phyloP scores from a whole-genome alignment of 495 filamentous ascomycete genomes.

The Cercophora newfieldiana region DNA sequence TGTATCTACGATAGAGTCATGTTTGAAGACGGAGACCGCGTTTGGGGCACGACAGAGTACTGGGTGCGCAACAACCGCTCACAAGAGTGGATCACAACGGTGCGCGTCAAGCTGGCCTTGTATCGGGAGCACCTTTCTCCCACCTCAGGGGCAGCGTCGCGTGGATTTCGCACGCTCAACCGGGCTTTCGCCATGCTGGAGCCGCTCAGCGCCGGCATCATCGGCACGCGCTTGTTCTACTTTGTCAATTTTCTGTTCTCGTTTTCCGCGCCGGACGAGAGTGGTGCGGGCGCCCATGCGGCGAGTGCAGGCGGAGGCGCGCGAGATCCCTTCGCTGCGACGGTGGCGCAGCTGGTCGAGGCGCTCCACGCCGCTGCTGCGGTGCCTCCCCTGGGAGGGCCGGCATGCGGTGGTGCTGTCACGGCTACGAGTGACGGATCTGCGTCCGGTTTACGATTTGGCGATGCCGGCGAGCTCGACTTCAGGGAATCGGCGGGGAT shows the following conservation, averaged over 20 bases:
- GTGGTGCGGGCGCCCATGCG: too few species aligned
- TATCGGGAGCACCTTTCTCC: constrained; percentile 7
- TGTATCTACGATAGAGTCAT: constrained; percentile 21
- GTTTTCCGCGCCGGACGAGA: background rate
- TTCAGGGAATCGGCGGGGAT: constrained; percentile 16
- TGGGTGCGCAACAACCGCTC: constrained; percentile 21
- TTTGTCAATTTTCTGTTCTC: constrained; percentile 22
- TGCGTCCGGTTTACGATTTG: background rate
- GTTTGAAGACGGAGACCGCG: constrained; percentile 27
- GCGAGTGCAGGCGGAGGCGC: background rate
- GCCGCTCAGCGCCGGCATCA: constrained; percentile 18
- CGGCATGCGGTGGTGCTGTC: background rate
- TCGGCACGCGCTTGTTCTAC: constrained; percentile 23
- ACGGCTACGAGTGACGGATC: background rate
- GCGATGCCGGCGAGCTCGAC: background rate
- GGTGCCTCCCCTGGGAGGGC: background rate
- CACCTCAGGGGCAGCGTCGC: background rate
- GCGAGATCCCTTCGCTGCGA: constrained; percentile 16
- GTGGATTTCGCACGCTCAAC: constrained; percentile 19
- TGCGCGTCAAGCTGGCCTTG: constrained; percentile 25
- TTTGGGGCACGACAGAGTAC: constrained; percentile 30
- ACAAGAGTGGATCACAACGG: constrained; percentile 25
- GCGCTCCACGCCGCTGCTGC: background rate
- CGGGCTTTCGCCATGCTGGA: constrained; percentile 24
- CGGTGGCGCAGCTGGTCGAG: constrained; percentile 12